A percentile compares a stretch with the other conserved stretches of the same genome.
Conservation (phyloP, 208 protist species). For the Acanthamoeba royreba region DNA sequence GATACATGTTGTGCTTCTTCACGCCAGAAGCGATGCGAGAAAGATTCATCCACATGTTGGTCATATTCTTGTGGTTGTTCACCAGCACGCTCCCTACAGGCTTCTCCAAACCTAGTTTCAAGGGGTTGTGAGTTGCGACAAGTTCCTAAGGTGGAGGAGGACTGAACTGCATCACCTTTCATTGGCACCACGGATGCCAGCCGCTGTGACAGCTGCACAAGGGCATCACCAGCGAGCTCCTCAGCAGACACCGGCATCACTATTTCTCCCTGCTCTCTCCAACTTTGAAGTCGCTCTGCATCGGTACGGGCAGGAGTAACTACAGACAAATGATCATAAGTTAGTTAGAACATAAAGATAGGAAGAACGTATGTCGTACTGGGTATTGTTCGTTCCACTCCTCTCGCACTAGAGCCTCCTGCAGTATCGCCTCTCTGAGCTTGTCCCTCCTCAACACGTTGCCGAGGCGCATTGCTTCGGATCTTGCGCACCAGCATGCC, state of each 20-base stretch:
- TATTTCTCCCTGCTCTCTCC: neutral
- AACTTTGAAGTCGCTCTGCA: neutral
- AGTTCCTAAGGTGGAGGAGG: neutral
- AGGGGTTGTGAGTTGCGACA: too few species aligned
- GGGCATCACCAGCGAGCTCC: neutral
- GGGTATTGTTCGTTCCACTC: too few species aligned
- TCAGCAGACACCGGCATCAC: neutral
- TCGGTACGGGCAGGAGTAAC: neutral
- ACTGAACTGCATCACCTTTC: neutral
- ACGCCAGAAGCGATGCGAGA: neutral
- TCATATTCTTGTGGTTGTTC: neutral
- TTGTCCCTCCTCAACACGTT: too few species aligned
- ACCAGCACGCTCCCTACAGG: neutral
- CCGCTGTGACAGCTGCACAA: neutral
- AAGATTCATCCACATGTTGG: neutral
- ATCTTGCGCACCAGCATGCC: neutral
- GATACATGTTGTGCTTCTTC: slow-evolving; percentile 8
- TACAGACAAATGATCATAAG: neutral
- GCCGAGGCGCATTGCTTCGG: neutral
- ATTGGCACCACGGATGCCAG: neutral
- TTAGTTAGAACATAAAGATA: too few species aligned
- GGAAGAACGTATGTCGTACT: too few species aligned
- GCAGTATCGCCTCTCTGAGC: too few species aligned
- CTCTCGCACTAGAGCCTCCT: too few species aligned
- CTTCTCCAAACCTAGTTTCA: neutral